These are phyloP conservation scores for Boletus patriciae DNA, from an alignment of 768 basidiomycete genomes.

Conservation along the genomic window DNA sequence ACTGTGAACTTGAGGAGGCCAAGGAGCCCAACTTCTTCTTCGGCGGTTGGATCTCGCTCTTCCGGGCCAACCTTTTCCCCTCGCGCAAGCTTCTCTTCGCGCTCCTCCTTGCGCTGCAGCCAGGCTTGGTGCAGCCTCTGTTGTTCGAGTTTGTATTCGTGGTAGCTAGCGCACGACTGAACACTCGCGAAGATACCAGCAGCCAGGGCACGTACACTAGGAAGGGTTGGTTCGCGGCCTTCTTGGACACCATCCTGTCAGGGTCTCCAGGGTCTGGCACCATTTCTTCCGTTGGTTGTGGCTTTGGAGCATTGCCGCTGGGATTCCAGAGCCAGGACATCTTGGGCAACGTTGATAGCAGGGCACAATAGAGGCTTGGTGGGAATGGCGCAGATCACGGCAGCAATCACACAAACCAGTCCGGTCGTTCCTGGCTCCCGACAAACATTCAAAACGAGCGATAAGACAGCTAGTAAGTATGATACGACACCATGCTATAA, in stretches of 20 bases:
- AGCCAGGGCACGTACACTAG: constrained; percentile 57
- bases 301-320: constrained; percentile 37
- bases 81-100: constrained; percentile 68
- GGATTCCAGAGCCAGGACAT: constrained; percentile 72
- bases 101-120: constrained; percentile 68
- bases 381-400: not conserved
- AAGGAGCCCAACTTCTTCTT: constrained; percentile 61
- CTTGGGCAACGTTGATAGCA: constrained; percentile 1
- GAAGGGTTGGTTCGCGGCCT: constrained; percentile 84
- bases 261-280: constrained; percentile 64
- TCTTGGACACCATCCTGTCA: constrained; percentile 71
- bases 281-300: constrained; percentile 46
- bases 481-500: constrained; percentile 21
- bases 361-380: not conserved
- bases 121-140: constrained; percentile 62
- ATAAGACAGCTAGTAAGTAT: not conserved
- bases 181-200: not conserved
- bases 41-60: constrained; percentile 70
- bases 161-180: constrained; percentile 47
- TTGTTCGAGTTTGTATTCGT: constrained; percentile 62
- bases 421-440: not conserved
- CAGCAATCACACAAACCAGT: not conserved
- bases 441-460: not conserved
- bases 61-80: constrained; percentile 74
- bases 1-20: constrained; percentile 71